phyloP scores from a whole-genome alignment of 164 flowering plant species.

The Sedum album region DNA sequence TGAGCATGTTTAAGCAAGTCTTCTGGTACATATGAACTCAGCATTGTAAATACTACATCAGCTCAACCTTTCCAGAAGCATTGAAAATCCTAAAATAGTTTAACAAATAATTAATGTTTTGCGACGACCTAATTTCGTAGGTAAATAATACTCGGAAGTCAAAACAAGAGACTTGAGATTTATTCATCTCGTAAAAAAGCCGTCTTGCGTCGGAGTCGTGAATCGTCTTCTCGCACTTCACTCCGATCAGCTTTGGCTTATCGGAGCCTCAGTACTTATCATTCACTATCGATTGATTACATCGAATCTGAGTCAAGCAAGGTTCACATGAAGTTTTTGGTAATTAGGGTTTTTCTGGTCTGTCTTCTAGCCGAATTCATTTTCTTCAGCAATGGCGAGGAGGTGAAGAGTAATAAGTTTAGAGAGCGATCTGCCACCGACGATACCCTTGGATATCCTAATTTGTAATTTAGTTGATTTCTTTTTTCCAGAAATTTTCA shows the following conservation, averaged over 20 bases:
- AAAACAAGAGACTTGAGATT: neutral
- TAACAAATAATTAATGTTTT: no score
- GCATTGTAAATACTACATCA: no score
- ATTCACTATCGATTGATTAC: neutral
- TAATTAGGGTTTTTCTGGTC: slow-evolving; percentile 18
- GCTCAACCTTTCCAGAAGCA: no score
- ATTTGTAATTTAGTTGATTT: slow-evolving; percentile 65
- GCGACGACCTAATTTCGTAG: no score
- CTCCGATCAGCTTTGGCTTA: slow-evolving; percentile 1
- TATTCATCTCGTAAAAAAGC: neutral
- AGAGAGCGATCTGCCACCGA: slow-evolving; percentile 76
- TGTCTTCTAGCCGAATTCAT: slow-evolving; percentile 16
- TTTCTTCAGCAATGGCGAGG: slow-evolving; percentile 26
- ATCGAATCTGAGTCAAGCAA: neutral
- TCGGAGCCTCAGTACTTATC: neutral
- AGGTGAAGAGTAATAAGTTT: slow-evolving; percentile 50
- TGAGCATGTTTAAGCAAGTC: no score
- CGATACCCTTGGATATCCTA: slow-evolving; percentile 66
- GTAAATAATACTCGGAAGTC: neutral
- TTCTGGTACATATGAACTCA: no score
- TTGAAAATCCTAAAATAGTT: no score
- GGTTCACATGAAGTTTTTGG: slow-evolving; percentile 22
- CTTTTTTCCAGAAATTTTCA: neutral
- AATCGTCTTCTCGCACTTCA: slow-evolving; percentile 2
- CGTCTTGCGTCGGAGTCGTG: neutral